Evolutionary conservation across 495 filamentous ascomycete genomes (phyloP).

Genomic region (Geoglossum glabrum): DNA sequence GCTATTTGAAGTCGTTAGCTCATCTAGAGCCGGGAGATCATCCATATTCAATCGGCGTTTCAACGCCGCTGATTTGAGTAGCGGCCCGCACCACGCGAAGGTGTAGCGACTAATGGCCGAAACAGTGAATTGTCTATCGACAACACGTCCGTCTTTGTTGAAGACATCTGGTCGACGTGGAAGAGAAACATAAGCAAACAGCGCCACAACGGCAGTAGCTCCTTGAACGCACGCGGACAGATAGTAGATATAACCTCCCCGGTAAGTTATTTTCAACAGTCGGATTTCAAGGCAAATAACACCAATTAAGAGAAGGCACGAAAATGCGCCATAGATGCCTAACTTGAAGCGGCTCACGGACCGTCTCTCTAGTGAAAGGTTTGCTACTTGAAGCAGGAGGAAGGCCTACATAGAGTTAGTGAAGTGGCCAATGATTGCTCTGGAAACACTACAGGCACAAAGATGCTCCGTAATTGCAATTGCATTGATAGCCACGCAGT

Average conservation of each 20-base stretch:
- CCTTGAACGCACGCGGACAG: constrained; percentile 22
- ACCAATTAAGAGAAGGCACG: constrained; percentile 19
- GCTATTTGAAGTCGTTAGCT: constrained; percentile 25
- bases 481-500: background rate
- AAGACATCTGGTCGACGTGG: constrained; percentile 50
- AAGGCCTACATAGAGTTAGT: constrained; percentile 2
- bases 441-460: constrained; percentile 26
- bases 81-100: constrained; percentile 36
- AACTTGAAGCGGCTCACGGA: constrained; percentile 27
- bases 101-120: constrained; percentile 41
- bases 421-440: too few relatives aligned
- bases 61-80: constrained; percentile 32
- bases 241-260: constrained; percentile 10
- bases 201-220: constrained; percentile 13
- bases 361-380: constrained; percentile 22
- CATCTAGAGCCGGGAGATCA: constrained; percentile 37
- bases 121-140: constrained; percentile 42
- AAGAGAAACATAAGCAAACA: constrained; percentile 25
- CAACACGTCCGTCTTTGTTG: constrained; percentile 29
- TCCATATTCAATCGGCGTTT: constrained; percentile 36
- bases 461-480: background rate
- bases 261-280: constrained; percentile 4
- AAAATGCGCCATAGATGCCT: constrained; percentile 25
- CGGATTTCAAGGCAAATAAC: constrained; percentile 9
- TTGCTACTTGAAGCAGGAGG: constrained; percentile 23